Percentiles rank a stretch among this genome's conserved stretches.
Conservation (phyloP, 768 basidiomycete genomes). For the Trametes elegans region DNA sequence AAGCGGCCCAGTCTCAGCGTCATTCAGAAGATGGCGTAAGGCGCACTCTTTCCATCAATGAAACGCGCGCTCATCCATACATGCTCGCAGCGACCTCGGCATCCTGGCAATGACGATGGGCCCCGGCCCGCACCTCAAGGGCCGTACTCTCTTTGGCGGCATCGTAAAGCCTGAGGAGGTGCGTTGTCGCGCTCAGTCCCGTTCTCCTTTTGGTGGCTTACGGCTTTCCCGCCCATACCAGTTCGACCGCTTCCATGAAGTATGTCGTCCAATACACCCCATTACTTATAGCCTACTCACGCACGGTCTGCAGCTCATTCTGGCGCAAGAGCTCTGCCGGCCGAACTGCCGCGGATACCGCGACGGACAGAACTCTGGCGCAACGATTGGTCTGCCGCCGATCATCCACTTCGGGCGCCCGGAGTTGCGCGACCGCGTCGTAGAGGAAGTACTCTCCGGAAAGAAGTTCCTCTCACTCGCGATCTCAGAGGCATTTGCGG, state of each 20-base stretch:
- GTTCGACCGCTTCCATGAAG: conserved; percentile 90
- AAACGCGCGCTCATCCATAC: neutral
- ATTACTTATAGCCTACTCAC: neutral
- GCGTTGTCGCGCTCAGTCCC: conserved; percentile 13
- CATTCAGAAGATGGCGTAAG: conserved; percentile 79
- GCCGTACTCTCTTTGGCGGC: conserved; percentile 71
- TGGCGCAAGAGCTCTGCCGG: conserved; percentile 77
- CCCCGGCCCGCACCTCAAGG: conserved; percentile 84
- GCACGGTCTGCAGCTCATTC: conserved; percentile 51
- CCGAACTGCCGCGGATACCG: conserved; percentile 73
- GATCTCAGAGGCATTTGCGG: conserved; percentile 87
- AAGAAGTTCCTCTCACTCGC: conserved; percentile 87
- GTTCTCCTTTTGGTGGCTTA: neutral
- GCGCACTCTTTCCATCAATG: neutral
- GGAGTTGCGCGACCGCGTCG: conserved; percentile 52
- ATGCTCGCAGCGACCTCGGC: conserved; percentile 54
- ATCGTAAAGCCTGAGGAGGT: conserved; percentile 76
- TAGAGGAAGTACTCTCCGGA: conserved; percentile 66
- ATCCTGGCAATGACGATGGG: conserved; percentile 91
- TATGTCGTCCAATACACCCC: conserved; percentile 22
- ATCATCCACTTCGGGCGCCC: conserved; percentile 78
- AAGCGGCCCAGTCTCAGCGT: conserved; percentile 79
- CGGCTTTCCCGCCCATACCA: conserved; percentile 19
- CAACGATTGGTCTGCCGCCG: conserved; percentile 82
- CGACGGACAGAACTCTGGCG: conserved; percentile 74